Base-by-base conservation (phyloP, 164 flowering plant genomes). In the Magnolia kwangsiensis region DNA sequence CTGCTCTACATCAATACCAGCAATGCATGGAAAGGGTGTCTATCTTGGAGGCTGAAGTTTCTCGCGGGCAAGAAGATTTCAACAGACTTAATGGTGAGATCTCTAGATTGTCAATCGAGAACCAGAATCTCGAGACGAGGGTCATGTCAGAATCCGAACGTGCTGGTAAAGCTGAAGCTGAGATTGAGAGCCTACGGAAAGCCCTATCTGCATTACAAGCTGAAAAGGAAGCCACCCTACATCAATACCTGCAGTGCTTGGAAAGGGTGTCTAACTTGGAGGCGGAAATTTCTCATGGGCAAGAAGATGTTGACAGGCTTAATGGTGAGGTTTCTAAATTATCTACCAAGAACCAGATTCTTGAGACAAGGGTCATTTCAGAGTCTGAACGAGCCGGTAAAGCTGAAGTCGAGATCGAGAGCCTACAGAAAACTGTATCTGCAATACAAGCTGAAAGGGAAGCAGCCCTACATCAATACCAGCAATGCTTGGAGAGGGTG, bases 261-360 rank as follows among this genome's bases (percentile, higher is more conserved):
- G 88, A 89, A 63, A 88, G 49, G 71, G 80, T 95, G 69, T 78
- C 87, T 37, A 77, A 80, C 75, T 86, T 93, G 78, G 93, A 95
- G 79, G 77, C 75, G 70, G 90, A 92, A 76, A 50, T 90, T 63
- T 79, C 84, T 65, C 77, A 51, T 51, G 86, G 91, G 24, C 86
- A 85, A 71, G 89, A 84, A 75, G 90, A 90, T 67, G 87, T 83
- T 51, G 79, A 81, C 74, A 82, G 86, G 72, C 89, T 94, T 20
- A 89, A 82, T 63, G 67, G 73, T 59, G 91, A 89, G 14, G 69
- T 75, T n/a, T 79, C 77, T 63, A 76, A 80, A 24, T 80, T 83
- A 70, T 82, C 88, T 58, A 79, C 72, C 24, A 63, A 72, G 31
- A 72, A 55, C 63, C 63, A 77, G 63, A 75, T 76, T 73, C 85